These are phyloP conservation scores for Monosporozyma servazzii DNA, from an alignment of 805 yeast genomes.

Conservation along the genomic window DNA sequence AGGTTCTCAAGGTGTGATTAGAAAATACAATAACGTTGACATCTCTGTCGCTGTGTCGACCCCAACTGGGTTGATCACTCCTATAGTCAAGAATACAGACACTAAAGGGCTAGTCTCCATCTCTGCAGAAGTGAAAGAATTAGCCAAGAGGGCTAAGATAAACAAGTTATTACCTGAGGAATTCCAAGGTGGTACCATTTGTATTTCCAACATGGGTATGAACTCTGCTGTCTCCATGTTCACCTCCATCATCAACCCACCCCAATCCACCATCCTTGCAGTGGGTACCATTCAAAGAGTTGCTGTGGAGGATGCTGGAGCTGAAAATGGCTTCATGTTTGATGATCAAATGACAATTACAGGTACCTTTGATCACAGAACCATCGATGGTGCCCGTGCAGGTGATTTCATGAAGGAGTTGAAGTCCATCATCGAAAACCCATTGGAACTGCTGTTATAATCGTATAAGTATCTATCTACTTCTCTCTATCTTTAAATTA, in stretches of 20 bases:
- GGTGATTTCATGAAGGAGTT: constrained; percentile 94
- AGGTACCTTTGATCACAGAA: constrained; percentile 97
- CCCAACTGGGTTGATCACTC: constrained; percentile 94
- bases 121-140: constrained; percentile 77
- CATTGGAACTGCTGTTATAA: constrained; percentile 83
- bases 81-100: constrained; percentile 85
- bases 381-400: constrained; percentile 94
- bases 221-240: constrained; percentile 85
- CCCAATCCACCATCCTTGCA: constrained; percentile 90
- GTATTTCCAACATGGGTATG: constrained; percentile 98
- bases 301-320: constrained; percentile 85
- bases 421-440: constrained; percentile 88
- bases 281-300: constrained; percentile 86
- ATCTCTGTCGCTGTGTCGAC: constrained; percentile 98
- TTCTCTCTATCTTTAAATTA: neutral
- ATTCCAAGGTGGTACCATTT: constrained; percentile 98
- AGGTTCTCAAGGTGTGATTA: constrained; percentile 77
- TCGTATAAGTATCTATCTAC: neutral
- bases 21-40: constrained; percentile 87
- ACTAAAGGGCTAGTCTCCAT: constrained; percentile 76
- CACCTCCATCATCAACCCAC: constrained; percentile 97
- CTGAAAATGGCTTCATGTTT: constrained; percentile 85
- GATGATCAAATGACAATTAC: constrained; percentile 87
- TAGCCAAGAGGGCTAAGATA: constrained; percentile 92
- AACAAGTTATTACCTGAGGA: constrained; percentile 92